A percentile compares a stretch with the other conserved stretches of the same genome.
phyloP scores from a whole-genome alignment of 805 yeast species.

The Pichia nanzhaoensis region DNA sequence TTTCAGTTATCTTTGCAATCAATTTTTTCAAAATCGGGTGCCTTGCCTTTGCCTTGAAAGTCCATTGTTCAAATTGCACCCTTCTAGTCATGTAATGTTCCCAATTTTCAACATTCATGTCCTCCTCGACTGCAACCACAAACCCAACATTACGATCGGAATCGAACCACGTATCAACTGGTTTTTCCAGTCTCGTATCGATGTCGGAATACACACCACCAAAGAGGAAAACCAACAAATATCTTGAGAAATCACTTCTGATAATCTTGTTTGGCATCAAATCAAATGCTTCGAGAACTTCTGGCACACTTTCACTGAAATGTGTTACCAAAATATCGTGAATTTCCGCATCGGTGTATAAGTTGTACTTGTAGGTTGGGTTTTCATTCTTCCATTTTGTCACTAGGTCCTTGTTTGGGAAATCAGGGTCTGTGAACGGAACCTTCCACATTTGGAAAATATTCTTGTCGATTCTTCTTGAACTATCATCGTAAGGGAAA shows the following conservation, averaged over 20 bases:
- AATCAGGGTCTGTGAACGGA: conserved; percentile 28
- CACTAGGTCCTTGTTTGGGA: conserved; percentile 28
- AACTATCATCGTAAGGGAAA: conserved; percentile 30
- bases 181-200: conserved; percentile 51
- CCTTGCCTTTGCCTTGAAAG: conserved; percentile 53
- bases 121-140: conserved; percentile 49
- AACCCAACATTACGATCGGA: conserved; percentile 47
- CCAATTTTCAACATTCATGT: conserved; percentile 49
- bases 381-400: conserved; percentile 31
- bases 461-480: conserved; percentile 28
- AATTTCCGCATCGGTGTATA: conserved; percentile 30
- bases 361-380: conserved; percentile 28
- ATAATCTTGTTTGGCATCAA: conserved; percentile 47
- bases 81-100: conserved; percentile 43
- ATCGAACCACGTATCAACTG: conserved; percentile 55
- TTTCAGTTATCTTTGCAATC: conserved; percentile 46
- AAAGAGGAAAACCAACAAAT: conserved; percentile 42
- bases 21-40: conserved; percentile 54
- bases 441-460: conserved; percentile 34
- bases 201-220: conserved; percentile 62
- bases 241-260: conserved; percentile 50
- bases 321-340: conserved; percentile 23
- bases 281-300: conserved; percentile 47
- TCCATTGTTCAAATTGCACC: conserved; percentile 58
- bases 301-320: conserved; percentile 37